Evolutionary conservation across 2,329 filamentous ascomycete species (phyloP).

Genomic region (Shiraia bambusicola): DNA sequence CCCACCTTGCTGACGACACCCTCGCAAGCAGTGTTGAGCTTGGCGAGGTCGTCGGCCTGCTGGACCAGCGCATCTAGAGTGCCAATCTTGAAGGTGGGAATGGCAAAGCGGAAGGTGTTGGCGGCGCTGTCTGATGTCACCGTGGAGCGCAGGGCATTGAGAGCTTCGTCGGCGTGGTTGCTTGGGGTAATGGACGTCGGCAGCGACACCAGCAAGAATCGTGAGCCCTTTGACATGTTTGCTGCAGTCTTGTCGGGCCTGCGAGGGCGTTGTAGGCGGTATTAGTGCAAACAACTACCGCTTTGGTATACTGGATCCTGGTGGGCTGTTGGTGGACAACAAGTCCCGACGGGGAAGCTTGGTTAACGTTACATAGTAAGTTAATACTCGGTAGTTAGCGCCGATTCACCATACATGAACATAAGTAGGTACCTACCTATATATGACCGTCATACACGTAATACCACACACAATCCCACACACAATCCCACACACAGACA

Average conservation of each 20-base stretch:
- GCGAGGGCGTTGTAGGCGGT: slow-evolving; percentile 17
- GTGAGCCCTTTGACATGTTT: slow-evolving; percentile 52
- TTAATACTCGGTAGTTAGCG: too few species aligned
- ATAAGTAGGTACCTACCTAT: too few species aligned
- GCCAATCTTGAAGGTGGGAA: slow-evolving; percentile 97
- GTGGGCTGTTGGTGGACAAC: slow-evolving; percentile 11
- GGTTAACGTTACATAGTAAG: too few species aligned
- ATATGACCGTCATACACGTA: too few species aligned
- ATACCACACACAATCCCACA: too few species aligned
- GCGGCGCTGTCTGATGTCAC: slow-evolving; percentile 75
- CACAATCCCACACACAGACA: too few species aligned
- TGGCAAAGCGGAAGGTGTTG: slow-evolving; percentile 72
- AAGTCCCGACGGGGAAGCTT: slow-evolving; percentile 16
- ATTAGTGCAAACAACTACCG: slow-evolving; percentile 22
- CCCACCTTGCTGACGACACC: slow-evolving; percentile 83
- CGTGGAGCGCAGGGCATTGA: slow-evolving; percentile 72
- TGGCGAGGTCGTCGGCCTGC: slow-evolving; percentile 91
- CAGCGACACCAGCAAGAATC: slow-evolving; percentile 86
- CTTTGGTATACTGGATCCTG: slow-evolving; percentile 20
- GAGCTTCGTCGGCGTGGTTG: slow-evolving; percentile 75
- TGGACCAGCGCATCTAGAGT: slow-evolving; percentile 93
- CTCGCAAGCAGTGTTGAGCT: slow-evolving; percentile 79
- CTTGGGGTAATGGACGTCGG: slow-evolving; percentile 84
- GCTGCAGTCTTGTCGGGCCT: slow-evolving; percentile 15
- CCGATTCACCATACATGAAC: too few species aligned